Evolutionary conservation across 228 moss, liverwort and hornwort species (phyloP).

Genomic region (Sphagnum fallax): DNA sequence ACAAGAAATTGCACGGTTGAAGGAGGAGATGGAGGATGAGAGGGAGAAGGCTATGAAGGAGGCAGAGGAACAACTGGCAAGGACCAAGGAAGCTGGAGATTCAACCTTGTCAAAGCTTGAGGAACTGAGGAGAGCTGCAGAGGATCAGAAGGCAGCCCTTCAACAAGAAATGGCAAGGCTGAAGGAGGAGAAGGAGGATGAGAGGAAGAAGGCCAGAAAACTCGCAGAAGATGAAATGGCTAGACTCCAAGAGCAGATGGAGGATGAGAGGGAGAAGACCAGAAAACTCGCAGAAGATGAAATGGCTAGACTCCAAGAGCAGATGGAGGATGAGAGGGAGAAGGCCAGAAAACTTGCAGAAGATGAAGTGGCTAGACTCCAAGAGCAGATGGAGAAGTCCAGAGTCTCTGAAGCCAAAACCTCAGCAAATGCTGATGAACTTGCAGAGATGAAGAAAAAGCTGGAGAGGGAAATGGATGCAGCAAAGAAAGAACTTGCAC

Average conservation of each 20-base stretch:
- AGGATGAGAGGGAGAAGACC: conserved; percentile 1
- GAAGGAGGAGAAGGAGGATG: conserved; percentile 1
- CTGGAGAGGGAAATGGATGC: conserved; percentile 5
- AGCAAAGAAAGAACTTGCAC: conserved; percentile 7
- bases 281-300: conserved; percentile 1
- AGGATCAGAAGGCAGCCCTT: neutral
- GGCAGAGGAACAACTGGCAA: neutral
- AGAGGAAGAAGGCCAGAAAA: neutral
- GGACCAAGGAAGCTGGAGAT: neutral
- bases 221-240: neutral
- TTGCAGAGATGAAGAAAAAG: neutral
- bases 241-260: conserved; percentile 5
- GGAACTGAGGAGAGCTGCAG: neutral
- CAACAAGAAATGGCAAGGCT: conserved; percentile 2
- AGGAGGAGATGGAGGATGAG: conserved; percentile 4
- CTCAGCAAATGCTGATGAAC: conserved; percentile 1
- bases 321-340: neutral
- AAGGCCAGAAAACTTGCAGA: neutral
- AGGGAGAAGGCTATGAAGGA: conserved; percentile 4
- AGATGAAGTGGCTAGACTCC: neutral
- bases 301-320: conserved; percentile 8
- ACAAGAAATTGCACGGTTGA: conserved; percentile 1
- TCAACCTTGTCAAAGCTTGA: neutral
- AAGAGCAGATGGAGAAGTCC: conserved; percentile 4
- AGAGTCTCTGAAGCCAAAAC: neutral